phyloP scores from a whole-genome alignment of 2,329 filamentous ascomycete genomes.

The Hypoxylon sp. region DNA sequence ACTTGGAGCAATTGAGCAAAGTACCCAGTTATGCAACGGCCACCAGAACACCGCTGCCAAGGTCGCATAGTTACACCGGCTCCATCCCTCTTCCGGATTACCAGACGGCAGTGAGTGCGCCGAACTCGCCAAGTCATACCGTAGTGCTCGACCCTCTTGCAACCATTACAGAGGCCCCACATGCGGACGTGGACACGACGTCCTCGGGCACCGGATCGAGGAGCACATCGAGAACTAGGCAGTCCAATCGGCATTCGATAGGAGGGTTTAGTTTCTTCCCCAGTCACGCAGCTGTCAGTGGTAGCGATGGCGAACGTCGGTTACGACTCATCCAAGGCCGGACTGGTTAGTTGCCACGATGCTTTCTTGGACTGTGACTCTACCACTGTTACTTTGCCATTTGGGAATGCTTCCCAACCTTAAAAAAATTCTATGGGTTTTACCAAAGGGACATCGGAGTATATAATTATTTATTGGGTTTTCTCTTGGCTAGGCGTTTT shows the following conservation, averaged over 20 bases:
- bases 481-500: conserved; percentile 43
- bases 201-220: conserved; percentile 41
- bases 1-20: conserved; percentile 76
- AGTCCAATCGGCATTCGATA: conserved; percentile 45
- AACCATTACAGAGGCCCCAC: conserved; percentile 49
- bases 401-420: conserved; percentile 27
- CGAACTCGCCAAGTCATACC: conserved; percentile 62
- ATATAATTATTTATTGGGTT: conserved; percentile 29
- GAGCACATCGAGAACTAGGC: conserved; percentile 43
- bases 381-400: conserved; percentile 37
- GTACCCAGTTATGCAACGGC: conserved; percentile 85
- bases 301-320: conserved; percentile 51
- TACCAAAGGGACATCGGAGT: conserved; percentile 23
- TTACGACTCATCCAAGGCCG: conserved; percentile 48
- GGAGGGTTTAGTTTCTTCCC: conserved; percentile 51
- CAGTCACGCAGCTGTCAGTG: conserved; percentile 45
- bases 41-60: conserved; percentile 72
- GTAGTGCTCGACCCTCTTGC: conserved; percentile 52
- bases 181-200: conserved; percentile 14
- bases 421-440: conserved; percentile 13
- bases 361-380: conserved; percentile 18
- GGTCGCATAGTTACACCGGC: conserved; percentile 65
- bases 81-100: conserved; percentile 75
- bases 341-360: conserved; percentile 43
- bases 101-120: conserved; percentile 70